Percentiles rank a stretch among this genome's conserved stretches.
Evolutionary conservation across 371 early-diverging fungal genomes (phyloP).

Genomic region (Nematocida minor): DNA sequence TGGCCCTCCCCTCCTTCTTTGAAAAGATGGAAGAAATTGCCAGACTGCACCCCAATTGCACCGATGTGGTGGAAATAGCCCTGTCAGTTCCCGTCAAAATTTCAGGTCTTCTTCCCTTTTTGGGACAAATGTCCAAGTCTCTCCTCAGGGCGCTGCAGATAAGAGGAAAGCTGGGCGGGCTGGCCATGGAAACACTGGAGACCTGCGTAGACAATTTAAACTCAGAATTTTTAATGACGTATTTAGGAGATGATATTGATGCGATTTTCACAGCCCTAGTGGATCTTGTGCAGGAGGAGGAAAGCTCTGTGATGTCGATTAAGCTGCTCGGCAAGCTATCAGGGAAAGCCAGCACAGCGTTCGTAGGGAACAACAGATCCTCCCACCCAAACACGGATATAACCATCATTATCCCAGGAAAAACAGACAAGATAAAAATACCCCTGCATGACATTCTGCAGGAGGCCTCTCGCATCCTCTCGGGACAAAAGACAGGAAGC

Average conservation of each 20-base stretch:
- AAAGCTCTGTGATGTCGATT: constrained; percentile 44
- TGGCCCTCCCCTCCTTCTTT: constrained; percentile 38
- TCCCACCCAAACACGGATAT: background rate
- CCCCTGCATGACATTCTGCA: background rate
- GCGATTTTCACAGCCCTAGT: constrained; percentile 12
- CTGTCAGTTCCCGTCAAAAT: constrained; percentile 89
- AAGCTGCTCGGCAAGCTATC: constrained; percentile 51
- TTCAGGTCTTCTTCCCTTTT: constrained; percentile 80
- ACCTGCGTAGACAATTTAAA: constrained; percentile 91
- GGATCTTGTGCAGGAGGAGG: constrained; percentile 38
- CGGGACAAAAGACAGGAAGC: background rate
- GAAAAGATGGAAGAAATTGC: constrained; percentile 25
- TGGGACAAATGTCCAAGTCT: constrained; percentile 85
- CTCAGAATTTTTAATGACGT: constrained; percentile 73
- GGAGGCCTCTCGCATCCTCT: constrained; percentile 6
- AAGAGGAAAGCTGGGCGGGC: constrained; percentile 78
- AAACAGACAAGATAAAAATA: constrained; percentile 9
- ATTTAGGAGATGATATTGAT: constrained; percentile 34
- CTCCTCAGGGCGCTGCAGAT: constrained; percentile 81
- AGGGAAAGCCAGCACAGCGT: constrained; percentile 12
- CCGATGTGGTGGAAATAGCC: constrained; percentile 72
- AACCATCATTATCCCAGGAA: background rate
- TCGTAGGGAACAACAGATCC: background rate
- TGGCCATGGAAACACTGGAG: constrained; percentile 87
- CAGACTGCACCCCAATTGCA: constrained; percentile 70